Conservation (phyloP, 805 yeast genomes). For the Spathaspora hagerdaliae region DNA sequence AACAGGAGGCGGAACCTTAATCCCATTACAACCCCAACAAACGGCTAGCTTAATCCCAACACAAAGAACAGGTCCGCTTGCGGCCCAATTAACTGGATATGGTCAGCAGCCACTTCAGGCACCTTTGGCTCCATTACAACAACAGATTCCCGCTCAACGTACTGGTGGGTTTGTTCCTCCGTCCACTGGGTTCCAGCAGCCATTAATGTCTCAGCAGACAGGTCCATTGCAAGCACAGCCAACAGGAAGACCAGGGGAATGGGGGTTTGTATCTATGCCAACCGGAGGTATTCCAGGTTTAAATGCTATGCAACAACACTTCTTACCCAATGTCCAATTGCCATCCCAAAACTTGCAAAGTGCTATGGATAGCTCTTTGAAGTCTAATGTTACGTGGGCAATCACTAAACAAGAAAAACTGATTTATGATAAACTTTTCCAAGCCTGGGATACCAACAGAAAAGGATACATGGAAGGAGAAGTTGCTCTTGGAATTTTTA, state of each 20-base stretch:
- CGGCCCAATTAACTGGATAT: slow-evolving; percentile 16
- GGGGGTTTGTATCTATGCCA: slow-evolving; percentile 73
- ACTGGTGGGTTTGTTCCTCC: slow-evolving; percentile 24
- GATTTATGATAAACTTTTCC: slow-evolving; percentile 82
- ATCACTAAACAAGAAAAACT: slow-evolving; percentile 84
- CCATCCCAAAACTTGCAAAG: slow-evolving; percentile 36
- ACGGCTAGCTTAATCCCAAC: slow-evolving; percentile 63
- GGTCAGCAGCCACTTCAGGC: slow-evolving; percentile 10
- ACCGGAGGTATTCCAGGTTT: slow-evolving; percentile 70
- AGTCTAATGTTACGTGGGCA: slow-evolving; percentile 68
- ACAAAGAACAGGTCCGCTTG: slow-evolving; percentile 36
- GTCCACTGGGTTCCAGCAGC: slow-evolving; percentile 18
- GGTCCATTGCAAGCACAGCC: slow-evolving; percentile 47
- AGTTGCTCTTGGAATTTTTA: slow-evolving; percentile 79
- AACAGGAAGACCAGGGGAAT: slow-evolving; percentile 72
- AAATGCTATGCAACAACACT: slow-evolving; percentile 62
- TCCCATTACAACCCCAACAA: slow-evolving; percentile 58
- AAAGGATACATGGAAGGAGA: slow-evolving; percentile 74
- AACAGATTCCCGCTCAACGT: slow-evolving; percentile 17
- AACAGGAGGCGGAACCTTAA: slow-evolving; percentile 43
- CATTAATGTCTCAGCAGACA: slow-evolving; percentile 35
- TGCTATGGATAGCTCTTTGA: slow-evolving; percentile 40
- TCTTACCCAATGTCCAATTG: slow-evolving; percentile 50
- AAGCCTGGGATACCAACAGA: slow-evolving; percentile 73
- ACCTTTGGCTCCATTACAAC: slow-evolving; percentile 10